Base-by-base conservation (phyloP, 805 yeast species). In the Metschnikowia aberdeeniae region DNA sequence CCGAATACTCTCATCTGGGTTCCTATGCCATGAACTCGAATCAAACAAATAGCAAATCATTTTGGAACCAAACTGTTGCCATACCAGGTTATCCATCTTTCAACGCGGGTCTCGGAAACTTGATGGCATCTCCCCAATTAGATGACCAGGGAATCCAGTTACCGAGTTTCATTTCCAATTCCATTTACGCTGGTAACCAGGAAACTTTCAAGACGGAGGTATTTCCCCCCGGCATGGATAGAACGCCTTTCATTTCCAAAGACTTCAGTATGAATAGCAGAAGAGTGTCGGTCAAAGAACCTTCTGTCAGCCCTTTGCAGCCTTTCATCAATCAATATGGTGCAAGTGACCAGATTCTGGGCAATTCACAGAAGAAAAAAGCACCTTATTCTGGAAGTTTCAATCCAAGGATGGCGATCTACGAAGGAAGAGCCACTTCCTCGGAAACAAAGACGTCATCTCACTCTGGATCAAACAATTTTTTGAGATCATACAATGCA, bases 381-480 rank as follows among this genome's bases (percentile, higher is more conserved):
- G 39, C 48, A 36, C 44, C 41, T 30, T 29, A 49, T 37, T 46
- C 56, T 6, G 55, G 64, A 57, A 64, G 58, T 43, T 54, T 59
- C 30, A 60, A 62, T 47, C 64, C 68, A 1, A 48, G 44, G 19
- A 44, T 41, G 19, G 29, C 47, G 14, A 45, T 40, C 22, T 36
- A 45, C n/a, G 54, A 46, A 8, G 47, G 46, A 32, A 30, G 48
- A 35, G 37, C 48, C 11, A 20, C 24, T 6, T 45, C 52, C 10
- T 49, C 52, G 6, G 52, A 49, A 22, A 35, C 45, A 19, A 49
- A 45, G 36, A 36, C n/a, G 43, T 39, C 42, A 13, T 31, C 42
- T 22, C 42, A 13, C 13, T 39, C 42, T 22, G 42, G 32, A 17
- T 31, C 42, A 20, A 39, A 39, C 35, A 39, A 31, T 32, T 22